Evolutionary conservation across 768 basidiomycete species (phyloP).

Genomic region (Royoungia palumana): DNA sequence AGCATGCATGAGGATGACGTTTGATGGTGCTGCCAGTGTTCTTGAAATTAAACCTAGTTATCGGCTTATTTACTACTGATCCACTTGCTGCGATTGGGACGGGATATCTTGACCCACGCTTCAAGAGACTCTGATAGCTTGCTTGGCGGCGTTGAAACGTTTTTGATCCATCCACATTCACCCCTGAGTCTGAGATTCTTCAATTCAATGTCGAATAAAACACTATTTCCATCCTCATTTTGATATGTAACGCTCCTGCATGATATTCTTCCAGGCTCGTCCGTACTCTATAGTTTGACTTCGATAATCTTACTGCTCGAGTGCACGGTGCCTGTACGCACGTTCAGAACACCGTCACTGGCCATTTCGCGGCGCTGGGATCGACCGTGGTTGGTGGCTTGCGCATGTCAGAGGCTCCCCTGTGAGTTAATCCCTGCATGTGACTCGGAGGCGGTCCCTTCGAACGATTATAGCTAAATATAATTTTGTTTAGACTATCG

Average conservation of each 20-base stretch:
- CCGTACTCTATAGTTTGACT: background rate
- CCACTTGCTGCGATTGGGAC: slow-evolving; percentile 2
- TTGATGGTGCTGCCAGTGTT: background rate
- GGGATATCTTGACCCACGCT: slow-evolving; percentile 10
- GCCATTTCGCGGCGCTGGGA: background rate
- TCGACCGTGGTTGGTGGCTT: slow-evolving; percentile 5
- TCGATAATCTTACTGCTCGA: background rate
- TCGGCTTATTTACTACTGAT: background rate
- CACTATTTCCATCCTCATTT: slow-evolving; percentile 7
- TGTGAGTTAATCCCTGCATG: background rate
- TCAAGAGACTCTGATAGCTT: slow-evolving; percentile 9
- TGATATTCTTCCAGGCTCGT: slow-evolving; percentile 3
- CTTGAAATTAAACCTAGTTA: slow-evolving; percentile 1
- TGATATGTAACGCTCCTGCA: slow-evolving; percentile 15
- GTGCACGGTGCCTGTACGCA: no score
- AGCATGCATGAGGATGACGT: no score
- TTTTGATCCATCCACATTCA: slow-evolving; percentile 24
- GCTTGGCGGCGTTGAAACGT: slow-evolving; percentile 20
- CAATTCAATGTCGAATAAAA: slow-evolving; percentile 24
- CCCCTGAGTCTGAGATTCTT: slow-evolving; percentile 24
- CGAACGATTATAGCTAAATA: background rate
- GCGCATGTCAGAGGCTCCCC: background rate
- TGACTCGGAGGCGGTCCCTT: slow-evolving; percentile 1
- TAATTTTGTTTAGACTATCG: background rate
- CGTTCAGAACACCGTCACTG: no score